Base-by-base conservation (phyloP, 768 basidiomycete genomes). In the Sistotremastrum suecicum region DNA sequence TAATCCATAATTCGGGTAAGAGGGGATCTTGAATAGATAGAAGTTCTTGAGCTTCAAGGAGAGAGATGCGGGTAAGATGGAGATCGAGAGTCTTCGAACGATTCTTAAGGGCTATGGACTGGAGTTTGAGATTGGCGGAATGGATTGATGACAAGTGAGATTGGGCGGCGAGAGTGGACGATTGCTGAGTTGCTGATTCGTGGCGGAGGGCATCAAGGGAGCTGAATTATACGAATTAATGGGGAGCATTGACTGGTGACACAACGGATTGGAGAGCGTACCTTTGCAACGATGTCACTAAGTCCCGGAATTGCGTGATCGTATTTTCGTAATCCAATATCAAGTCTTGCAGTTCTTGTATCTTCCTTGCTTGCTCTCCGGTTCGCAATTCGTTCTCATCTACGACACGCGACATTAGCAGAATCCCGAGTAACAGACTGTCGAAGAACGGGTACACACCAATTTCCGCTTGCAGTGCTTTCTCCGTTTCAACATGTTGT, bases 401-500 rank as follows among this genome's bases (percentile, higher is more conserved):
- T 83, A 55, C 5, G n/a, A 42, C 43, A 45, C 11, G 3, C 8
- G 7, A 12, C n/a, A 37, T 35, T 32, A 42, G 41, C 5, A 45
- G 40, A 3, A 37, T 37, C 43, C 11, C 41, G 37, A 44, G 35
- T 20, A 34, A 29, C 12, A 36, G 9, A 31, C 28, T 9, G 36
- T 20, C 10, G 28, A n/a, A 44, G n/a, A 33, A 3, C 29, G 29
- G 6, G 11, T 12, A 56, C 75, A 39, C 41, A 91, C 91, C 83
- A 39, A 98, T 71, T 42, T 97, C 94, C 39, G 85, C 87, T 54
- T 90, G 80, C 48, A 99, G 63, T 28, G 80, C 75, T 59, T 87
- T 91, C 64, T 97, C 94, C 0, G 90, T 87, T 61, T 95, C 94
- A 2, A 86, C 59, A 51, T 98, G 94, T 54, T 88, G 91, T 63